Evolutionary conservation across 164 flowering plant species (phyloP), one percentile per base, ranked within the genome.

Genomic region (Saururus chinensis): DNA sequence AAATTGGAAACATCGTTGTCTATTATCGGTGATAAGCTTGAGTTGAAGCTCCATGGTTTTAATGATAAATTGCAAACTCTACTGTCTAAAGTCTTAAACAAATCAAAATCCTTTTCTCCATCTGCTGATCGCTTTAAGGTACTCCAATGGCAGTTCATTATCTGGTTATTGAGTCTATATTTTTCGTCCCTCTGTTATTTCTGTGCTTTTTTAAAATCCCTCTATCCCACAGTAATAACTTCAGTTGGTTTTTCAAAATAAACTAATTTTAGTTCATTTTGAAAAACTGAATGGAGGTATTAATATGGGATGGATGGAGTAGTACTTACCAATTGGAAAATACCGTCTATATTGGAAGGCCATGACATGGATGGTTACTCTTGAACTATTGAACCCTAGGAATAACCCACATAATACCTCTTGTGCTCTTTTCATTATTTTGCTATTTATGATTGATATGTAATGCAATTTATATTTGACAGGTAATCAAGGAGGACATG

Each of bases 401-500:
- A 12, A 45, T 45, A 45, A 17, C 17, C 7, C 11, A 17, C 49
- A 13, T 8, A 9, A 45, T 0, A 45, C 7, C 14, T 45, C 11
- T 45, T 30, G 37, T 30, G 37, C 37, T 2, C 17, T 45, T 12
- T 45, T 45, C 49, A 45, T 45, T 45, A 13, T 45, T 45, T 30
- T 0, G 13, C 17, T 45, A 0, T 45, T 2, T 45, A 45, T 45
- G 11, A 45, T 12, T 4, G 17, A 12, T 45, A 12, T 12, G 11
- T 3, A 17, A 45, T 45, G 49, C 11, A 45, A 12, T 45, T 45
- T 7, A 45, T 17, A 45, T 45, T 45, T 71, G 48, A 64, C 81
- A 93, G 99, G 89, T 91, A 60, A 82, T 95, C 61, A 90, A 88
- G 79, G 99, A 95, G 77, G 80, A 84, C 61, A 65, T 87, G 86